phyloP scores from a whole-genome alignment of 495 filamentous ascomycete genomes.

The Penicillium coffeae region DNA sequence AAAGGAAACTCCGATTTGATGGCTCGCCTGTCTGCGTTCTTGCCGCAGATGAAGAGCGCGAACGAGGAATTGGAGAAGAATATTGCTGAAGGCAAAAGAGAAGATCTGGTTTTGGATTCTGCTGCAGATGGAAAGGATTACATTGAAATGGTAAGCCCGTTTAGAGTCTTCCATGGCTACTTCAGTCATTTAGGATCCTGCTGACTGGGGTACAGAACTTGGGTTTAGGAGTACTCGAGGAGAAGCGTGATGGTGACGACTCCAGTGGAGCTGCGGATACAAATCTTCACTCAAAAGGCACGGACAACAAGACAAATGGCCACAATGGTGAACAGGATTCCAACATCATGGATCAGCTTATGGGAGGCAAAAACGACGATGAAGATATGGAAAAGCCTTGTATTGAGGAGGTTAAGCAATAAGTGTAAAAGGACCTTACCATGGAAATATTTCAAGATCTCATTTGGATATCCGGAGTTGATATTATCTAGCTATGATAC shows the following conservation, averaged over 20 bases:
- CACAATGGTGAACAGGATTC: not conserved
- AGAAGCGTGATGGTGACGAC: conserved; percentile 31
- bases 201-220: conserved; percentile 35
- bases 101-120: conserved; percentile 35
- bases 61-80: conserved; percentile 46
- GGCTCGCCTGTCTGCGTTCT: conserved; percentile 40
- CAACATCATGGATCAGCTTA: not conserved
- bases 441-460: too few species aligned
- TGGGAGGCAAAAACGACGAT: conserved; percentile 8
- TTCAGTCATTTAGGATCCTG: too few species aligned
- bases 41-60: conserved; percentile 45
- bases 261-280: conserved; percentile 9
- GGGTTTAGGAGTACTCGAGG: conserved; percentile 50
- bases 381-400: conserved; percentile 28
- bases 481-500: too few species aligned
- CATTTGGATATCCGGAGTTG: too few species aligned
- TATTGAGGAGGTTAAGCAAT: conserved; percentile 38
- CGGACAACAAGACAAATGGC: not conserved
- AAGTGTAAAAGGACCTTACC: not conserved
- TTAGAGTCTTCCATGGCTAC: too few species aligned
- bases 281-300: not conserved
- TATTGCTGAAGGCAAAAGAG: conserved; percentile 33
- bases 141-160: conserved; percentile 52
- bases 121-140: conserved; percentile 36
- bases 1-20: conserved; percentile 29